A percentile compares a stretch with the other conserved stretches of the same genome.
Conservation (phyloP, 2,329 filamentous ascomycete genomes). For the Cytospora piceae region DNA sequence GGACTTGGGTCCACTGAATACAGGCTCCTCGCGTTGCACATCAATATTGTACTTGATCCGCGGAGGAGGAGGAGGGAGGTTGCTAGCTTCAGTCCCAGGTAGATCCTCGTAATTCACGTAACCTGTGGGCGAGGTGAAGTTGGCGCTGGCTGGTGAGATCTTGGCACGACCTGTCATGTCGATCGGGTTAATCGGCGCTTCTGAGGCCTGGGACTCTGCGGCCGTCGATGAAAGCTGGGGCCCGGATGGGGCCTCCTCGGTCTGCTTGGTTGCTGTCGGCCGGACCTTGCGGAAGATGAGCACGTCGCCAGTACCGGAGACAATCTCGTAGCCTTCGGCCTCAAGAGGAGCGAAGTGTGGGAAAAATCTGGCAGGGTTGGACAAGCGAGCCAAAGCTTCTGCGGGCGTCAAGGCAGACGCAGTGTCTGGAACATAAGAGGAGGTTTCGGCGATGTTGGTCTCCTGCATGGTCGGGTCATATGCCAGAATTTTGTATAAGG, state of each 20-base stretch:
- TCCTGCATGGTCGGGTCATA: slow-evolving; percentile 63
- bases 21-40: slow-evolving; percentile 50
- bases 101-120: slow-evolving; percentile 64
- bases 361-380: slow-evolving; percentile 67
- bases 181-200: slow-evolving; percentile 58
- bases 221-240: background rate
- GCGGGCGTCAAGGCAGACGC: slow-evolving; percentile 59
- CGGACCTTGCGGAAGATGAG: slow-evolving; percentile 68
- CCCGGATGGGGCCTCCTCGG: slow-evolving; percentile 30
- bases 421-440: slow-evolving; percentile 54
- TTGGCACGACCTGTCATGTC: slow-evolving; percentile 53
- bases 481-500: slow-evolving; percentile 67
- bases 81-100: slow-evolving; percentile 36
- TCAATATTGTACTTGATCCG: slow-evolving; percentile 48
- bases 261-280: background rate
- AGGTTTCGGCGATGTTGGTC: slow-evolving; percentile 63
- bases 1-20: slow-evolving; percentile 47
- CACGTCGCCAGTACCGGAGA: slow-evolving; percentile 64
- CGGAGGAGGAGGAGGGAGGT: slow-evolving; percentile 38
- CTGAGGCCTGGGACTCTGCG: slow-evolving; percentile 7
- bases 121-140: slow-evolving; percentile 67
- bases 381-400: slow-evolving; percentile 62
- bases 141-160: slow-evolving; percentile 51
- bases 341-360: slow-evolving; percentile 63
- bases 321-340: slow-evolving; percentile 67